Conservation (phyloP, 1,139 yeast genomes). For the Candida freyschussii region DNA sequence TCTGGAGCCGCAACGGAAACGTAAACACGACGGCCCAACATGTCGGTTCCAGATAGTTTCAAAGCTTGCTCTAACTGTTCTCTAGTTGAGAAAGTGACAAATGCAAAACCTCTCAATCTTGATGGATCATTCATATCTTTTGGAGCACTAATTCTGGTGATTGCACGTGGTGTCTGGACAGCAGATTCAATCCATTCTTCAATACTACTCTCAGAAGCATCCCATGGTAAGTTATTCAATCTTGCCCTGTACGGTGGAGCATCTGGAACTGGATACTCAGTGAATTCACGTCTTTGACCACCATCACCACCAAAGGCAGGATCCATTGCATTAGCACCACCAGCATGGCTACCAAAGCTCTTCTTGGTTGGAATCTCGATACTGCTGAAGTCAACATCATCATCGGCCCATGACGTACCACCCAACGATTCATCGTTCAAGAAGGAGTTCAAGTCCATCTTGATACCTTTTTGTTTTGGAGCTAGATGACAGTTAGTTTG, state of each 20-base stretch:
- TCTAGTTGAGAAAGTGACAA: slow-evolving; percentile 69
- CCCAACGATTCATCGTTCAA: slow-evolving; percentile 46
- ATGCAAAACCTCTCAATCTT: slow-evolving; percentile 80
- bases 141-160: slow-evolving; percentile 56
- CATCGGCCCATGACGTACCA: slow-evolving; percentile 77
- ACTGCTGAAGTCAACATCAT: slow-evolving; percentile 58
- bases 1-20: slow-evolving; percentile 91
- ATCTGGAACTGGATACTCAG: slow-evolving; percentile 82
- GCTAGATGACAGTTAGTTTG: too few relatives aligned
- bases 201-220: slow-evolving; percentile 62
- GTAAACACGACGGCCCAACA: slow-evolving; percentile 73
- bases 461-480: slow-evolving; percentile 47
- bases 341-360: slow-evolving; percentile 20
- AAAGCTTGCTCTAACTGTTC: slow-evolving; percentile 68
- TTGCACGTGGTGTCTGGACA: slow-evolving; percentile 52
- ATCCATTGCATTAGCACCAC: slow-evolving; percentile 31
- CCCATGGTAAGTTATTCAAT: slow-evolving; percentile 84
- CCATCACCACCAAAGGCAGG: slow-evolving; percentile 33
- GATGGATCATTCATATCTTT: slow-evolving; percentile 57
- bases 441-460: slow-evolving; percentile 54
- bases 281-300: slow-evolving; percentile 39
- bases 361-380: slow-evolving; percentile 20
- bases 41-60: slow-evolving; percentile 54
- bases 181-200: slow-evolving; percentile 64
- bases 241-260: slow-evolving; percentile 89